Evolutionary conservation across 495 filamentous ascomycete genomes (phyloP).

Genomic region (Penicillium malachiteum): DNA sequence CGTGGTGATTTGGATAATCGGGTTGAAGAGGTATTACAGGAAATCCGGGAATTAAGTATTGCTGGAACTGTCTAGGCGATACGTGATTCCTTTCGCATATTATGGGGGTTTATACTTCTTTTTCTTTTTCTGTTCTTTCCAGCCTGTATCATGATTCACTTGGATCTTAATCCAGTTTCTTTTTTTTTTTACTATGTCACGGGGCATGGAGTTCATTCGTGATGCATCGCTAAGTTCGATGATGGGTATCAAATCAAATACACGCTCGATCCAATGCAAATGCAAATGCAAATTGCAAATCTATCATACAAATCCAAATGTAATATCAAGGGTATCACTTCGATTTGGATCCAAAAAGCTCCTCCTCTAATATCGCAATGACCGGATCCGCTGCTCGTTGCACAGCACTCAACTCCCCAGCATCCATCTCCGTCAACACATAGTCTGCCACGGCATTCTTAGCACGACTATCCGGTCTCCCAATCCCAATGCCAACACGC

Average conservation of each 20-base stretch:
- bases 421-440: conserved; percentile 64
- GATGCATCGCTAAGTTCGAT: conserved; percentile 4
- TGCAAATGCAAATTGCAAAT: neutral
- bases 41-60: conserved; percentile 96
- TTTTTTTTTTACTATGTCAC: neutral
- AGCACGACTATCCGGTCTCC: conserved; percentile 60
- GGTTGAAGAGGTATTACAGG: conserved; percentile 94
- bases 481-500: conserved; percentile 70
- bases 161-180: neutral
- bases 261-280: conserved; percentile 6
- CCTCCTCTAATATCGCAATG: conserved; percentile 47
- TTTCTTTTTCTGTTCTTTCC: conserved; percentile 1
- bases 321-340: neutral
- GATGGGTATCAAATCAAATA: conserved; percentile 14
- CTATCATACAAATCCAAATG: neutral
- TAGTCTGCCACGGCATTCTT: conserved; percentile 58
- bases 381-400: conserved; percentile 50
- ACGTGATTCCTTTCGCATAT: neutral
- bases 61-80: conserved; percentile 61
- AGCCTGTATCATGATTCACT: neutral
- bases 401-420: conserved; percentile 49
- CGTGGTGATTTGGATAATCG: conserved; percentile 86
- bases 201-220: conserved; percentile 6
- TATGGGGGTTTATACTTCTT: conserved; percentile 7
- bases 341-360: conserved; percentile 31